phyloP scores from a whole-genome alignment of 306 rosid genomes.

The Prunus armeniaca region DNA sequence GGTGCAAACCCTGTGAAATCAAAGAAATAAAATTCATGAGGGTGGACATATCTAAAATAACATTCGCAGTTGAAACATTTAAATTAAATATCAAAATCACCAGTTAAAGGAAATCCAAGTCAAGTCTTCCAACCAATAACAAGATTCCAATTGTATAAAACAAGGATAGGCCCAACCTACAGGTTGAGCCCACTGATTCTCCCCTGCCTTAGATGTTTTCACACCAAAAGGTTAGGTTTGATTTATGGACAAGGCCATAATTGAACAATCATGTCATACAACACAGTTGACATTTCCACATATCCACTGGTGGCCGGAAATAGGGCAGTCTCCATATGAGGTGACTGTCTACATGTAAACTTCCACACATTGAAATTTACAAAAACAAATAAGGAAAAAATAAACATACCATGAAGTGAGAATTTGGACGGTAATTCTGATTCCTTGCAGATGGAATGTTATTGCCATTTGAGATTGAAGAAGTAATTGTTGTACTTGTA shows the following conservation, averaged over 20 bases:
- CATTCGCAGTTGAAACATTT: not conserved
- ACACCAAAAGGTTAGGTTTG: not conserved
- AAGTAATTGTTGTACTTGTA: slow-evolving; percentile 44
- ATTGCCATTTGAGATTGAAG: slow-evolving; percentile 58
- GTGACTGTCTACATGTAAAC: not conserved
- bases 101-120: not conserved
- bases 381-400: not conserved
- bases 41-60: not conserved
- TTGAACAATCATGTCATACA: not conserved
- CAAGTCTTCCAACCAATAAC: not conserved
- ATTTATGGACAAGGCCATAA: not conserved
- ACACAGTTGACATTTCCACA: not conserved
- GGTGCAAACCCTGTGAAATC: slow-evolving; percentile 70
- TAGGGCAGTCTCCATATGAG: not conserved
- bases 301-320: not conserved
- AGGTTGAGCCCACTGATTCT: not conserved
- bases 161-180: not conserved
- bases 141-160: not conserved
- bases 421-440: slow-evolving; percentile 67
- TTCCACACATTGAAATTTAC: not conserved
- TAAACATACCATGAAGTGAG: slow-evolving; percentile 66
- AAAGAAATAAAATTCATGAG: not conserved
- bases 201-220: not conserved
- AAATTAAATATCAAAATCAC: not conserved
- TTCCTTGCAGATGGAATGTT: slow-evolving; percentile 54